These are phyloP conservation scores for Mycogone perniciosa DNA, from an alignment of 2,329 filamentous ascomycete species.

Conservation along the genomic window DNA sequence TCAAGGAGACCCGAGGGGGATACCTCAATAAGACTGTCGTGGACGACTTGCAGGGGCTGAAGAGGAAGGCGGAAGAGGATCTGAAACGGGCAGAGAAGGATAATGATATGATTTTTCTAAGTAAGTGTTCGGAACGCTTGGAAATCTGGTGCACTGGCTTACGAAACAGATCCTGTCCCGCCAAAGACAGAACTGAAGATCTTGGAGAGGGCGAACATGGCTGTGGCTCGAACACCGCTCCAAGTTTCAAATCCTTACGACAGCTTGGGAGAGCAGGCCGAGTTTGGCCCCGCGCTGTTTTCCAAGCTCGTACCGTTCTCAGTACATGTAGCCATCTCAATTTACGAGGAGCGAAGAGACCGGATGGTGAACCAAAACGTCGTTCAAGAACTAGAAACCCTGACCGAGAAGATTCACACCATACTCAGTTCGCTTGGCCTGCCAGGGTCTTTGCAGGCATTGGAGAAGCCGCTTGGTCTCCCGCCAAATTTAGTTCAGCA, in stretches of 20 bases:
- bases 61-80: constrained; percentile 76
- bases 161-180: constrained; percentile 62
- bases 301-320: constrained; percentile 90
- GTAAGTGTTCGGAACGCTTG: constrained; percentile 35
- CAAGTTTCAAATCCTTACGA: constrained; percentile 77
- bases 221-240: constrained; percentile 67
- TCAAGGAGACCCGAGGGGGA: constrained; percentile 67
- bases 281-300: constrained; percentile 81
- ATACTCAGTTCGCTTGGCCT: constrained; percentile 77
- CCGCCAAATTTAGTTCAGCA: constrained; percentile 81
- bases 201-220: constrained; percentile 86
- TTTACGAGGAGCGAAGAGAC: constrained; percentile 88
- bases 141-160: constrained; percentile 18
- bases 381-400: constrained; percentile 72
- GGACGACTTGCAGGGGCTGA: constrained; percentile 76
- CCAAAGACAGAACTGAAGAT: constrained; percentile 81
- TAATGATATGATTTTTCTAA: constrained; percentile 90
- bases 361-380: constrained; percentile 85
- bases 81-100: constrained; percentile 90
- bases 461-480: constrained; percentile 89
- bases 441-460: constrained; percentile 84
- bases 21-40: constrained; percentile 78
- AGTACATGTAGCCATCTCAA: constrained; percentile 89
- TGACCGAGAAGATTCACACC: constrained; percentile 75
- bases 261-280: constrained; percentile 70